phyloP scores from a whole-genome alignment of 2,329 filamentous ascomycete species.

The Exophiala sp. region DNA sequence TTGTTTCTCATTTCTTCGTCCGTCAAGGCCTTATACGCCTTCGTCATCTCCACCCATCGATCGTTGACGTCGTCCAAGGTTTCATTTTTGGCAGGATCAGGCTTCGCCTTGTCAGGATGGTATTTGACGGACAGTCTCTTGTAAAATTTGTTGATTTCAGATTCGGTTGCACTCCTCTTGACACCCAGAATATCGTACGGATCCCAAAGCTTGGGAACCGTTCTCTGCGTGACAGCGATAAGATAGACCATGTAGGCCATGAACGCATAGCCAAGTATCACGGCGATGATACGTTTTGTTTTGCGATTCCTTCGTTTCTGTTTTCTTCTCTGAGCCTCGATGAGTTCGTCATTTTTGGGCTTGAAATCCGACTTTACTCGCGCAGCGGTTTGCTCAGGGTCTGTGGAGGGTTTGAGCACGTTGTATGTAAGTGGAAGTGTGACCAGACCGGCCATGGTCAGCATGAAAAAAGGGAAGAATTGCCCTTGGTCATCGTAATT shows the following conservation, averaged over 20 bases:
- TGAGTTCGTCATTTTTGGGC: constrained; percentile 76
- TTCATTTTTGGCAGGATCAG: constrained; percentile 82
- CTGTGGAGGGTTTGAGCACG: constrained; percentile 65
- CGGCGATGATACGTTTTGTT: constrained; percentile 76
- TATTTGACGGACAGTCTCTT: constrained; percentile 78
- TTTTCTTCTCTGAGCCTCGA: constrained; percentile 76
- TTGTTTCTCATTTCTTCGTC: constrained; percentile 98
- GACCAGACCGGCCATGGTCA: constrained; percentile 81
- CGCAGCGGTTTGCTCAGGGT: constrained; percentile 75
- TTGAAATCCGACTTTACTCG: constrained; percentile 79
- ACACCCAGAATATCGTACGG: constrained; percentile 92
- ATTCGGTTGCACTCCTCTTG: constrained; percentile 77
- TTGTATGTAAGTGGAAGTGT: constrained; percentile 88
- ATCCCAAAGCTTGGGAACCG: constrained; percentile 80
- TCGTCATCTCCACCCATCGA: constrained; percentile 89
- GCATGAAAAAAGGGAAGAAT: constrained; percentile 98
- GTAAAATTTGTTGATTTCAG: constrained; percentile 88
- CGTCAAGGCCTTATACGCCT: constrained; percentile 96
- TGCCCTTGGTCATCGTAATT: constrained; percentile 97
- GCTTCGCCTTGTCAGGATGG: constrained; percentile 89
- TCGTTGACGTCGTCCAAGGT: constrained; percentile 81
- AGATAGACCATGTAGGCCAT: constrained; percentile 92
- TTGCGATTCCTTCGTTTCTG: constrained; percentile 88
- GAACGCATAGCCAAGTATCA: constrained; percentile 71
- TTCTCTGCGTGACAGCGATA: constrained; percentile 72